Evolutionary conservation across 1,139 yeast genomes (phyloP).

Genomic region (Magnusiomyces tetraspermus): DNA sequence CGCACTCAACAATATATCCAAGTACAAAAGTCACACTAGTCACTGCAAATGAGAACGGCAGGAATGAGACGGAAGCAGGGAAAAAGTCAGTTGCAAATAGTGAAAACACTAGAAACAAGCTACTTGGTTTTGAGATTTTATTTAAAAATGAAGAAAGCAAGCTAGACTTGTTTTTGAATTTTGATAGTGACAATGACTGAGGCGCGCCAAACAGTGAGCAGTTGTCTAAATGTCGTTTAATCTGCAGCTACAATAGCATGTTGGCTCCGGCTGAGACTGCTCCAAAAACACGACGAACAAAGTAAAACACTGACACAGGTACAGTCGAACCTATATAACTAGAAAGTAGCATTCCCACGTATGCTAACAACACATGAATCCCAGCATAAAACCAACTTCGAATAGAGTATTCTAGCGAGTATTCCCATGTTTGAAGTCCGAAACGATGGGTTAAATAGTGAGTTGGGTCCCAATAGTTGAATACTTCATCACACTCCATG

Average conservation of each 20-base stretch:
- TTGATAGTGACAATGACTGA: too few species aligned
- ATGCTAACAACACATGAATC: constrained; percentile 29
- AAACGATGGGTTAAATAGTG: constrained; percentile 68
- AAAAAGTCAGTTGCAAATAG: constrained; percentile 57
- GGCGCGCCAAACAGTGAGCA: too few species aligned
- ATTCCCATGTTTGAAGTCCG: constrained; percentile 96
- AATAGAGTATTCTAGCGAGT: constrained; percentile 82
- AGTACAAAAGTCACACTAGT: constrained; percentile 51
- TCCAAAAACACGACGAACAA: constrained; percentile 46
- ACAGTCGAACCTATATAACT: not conserved
- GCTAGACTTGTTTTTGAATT: too few species aligned
- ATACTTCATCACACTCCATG: constrained; percentile 80
- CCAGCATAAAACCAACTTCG: constrained; percentile 66
- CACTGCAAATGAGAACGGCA: constrained; percentile 87
- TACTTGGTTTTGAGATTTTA: constrained; percentile 16
- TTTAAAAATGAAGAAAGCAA: too few species aligned
- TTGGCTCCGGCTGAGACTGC: constrained; percentile 49
- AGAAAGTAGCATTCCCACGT: constrained; percentile 4
- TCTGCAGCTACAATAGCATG: constrained; percentile 39
- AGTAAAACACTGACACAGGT: constrained; percentile 34
- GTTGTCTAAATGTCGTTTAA: constrained; percentile 32
- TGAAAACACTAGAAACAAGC: constrained; percentile 35
- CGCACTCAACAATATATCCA: constrained; percentile 32
- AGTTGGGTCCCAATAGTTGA: constrained; percentile 87
- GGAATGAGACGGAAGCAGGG: constrained; percentile 74